Evolutionary conservation across 495 filamentous ascomycete species (phyloP).

Genomic region (Rhizodiscina lignyota): DNA sequence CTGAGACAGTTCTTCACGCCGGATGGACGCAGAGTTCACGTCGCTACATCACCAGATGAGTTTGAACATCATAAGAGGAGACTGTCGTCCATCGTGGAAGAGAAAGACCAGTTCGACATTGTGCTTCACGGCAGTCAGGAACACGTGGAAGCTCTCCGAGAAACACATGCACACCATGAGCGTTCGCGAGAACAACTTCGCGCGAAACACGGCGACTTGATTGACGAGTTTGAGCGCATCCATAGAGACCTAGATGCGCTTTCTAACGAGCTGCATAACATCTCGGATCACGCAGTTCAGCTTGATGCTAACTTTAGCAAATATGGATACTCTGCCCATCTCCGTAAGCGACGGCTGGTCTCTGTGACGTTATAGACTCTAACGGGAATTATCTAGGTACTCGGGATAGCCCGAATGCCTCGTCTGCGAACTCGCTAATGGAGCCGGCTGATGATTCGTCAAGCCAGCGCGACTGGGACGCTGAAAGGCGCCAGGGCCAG

Average conservation of each 20-base stretch:
- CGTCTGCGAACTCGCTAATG: slow-evolving; percentile 15
- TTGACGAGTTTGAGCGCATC: slow-evolving; percentile 35
- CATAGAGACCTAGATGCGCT: slow-evolving; percentile 30
- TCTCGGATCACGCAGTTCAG: slow-evolving; percentile 31
- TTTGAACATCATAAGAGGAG: slow-evolving; percentile 23
- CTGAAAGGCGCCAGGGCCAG: slow-evolving; percentile 24
- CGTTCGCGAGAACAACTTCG: slow-evolving; percentile 24
- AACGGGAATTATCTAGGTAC: too few species aligned
- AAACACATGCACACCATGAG: slow-evolving; percentile 32
- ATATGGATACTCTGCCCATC: slow-evolving; percentile 39
- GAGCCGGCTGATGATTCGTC: slow-evolving; percentile 11
- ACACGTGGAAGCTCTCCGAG: slow-evolving; percentile 31
- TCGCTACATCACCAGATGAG: slow-evolving; percentile 35
- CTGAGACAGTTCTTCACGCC: slow-evolving; percentile 33
- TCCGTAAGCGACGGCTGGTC: slow-evolving; percentile 31
- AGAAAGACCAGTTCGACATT: slow-evolving; percentile 31
- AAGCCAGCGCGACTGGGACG: slow-evolving; percentile 25
- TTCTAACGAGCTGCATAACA: slow-evolving; percentile 30
- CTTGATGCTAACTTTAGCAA: slow-evolving; percentile 39
- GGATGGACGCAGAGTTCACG: slow-evolving; percentile 35
- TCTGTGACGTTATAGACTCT: background rate
- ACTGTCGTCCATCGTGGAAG: slow-evolving; percentile 20
- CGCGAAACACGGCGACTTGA: slow-evolving; percentile 25
- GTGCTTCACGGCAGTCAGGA: slow-evolving; percentile 36
- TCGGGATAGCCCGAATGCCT: slow-evolving; percentile 6